These are phyloP conservation scores for Theileria annulata DNA, from an alignment of 169 alveolate species.

Conservation along the genomic window DNA sequence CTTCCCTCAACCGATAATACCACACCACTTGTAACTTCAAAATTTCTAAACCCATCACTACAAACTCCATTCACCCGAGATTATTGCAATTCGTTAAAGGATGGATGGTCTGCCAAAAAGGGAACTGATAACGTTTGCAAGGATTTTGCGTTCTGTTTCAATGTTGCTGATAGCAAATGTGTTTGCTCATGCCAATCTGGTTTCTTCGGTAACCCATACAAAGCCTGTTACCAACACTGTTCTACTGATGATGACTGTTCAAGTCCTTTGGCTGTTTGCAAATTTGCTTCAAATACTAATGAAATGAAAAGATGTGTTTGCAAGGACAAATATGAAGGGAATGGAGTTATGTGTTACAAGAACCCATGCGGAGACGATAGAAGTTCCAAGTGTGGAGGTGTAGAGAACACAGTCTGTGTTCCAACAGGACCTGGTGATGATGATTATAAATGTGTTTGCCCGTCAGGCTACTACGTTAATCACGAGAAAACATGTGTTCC, in stretches of 20 bases:
- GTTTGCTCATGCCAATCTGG: constrained; percentile 57
- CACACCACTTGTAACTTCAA: not conserved
- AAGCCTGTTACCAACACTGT: constrained; percentile 44
- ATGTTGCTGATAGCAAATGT: constrained; percentile 24
- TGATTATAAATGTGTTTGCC: constrained; percentile 41
- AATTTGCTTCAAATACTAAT: not conserved
- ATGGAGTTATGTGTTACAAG: constrained; percentile 56
- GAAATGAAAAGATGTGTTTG: constrained; percentile 55
- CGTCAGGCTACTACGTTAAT: constrained; percentile 48
- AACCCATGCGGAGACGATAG: constrained; percentile 21
- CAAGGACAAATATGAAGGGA: constrained; percentile 56
- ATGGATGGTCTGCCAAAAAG: constrained; percentile 14
- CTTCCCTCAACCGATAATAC: not conserved
- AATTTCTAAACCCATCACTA: not conserved
- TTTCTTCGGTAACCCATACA: constrained; percentile 57
- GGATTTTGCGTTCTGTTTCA: constrained; percentile 28
- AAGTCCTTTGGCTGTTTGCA: constrained; percentile 48
- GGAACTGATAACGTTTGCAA: constrained; percentile 25
- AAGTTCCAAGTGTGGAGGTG: constrained; percentile 20
- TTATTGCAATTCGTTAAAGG: not conserved
- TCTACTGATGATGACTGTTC: constrained; percentile 57
- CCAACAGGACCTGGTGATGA: constrained; percentile 24
- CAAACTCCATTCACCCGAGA: not conserved
- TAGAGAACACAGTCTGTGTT: constrained; percentile 2
- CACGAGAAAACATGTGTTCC: constrained; percentile 26